Evolutionary conservation across 768 basidiomycete species (phyloP).

Genomic region (Ramaria sp.): DNA sequence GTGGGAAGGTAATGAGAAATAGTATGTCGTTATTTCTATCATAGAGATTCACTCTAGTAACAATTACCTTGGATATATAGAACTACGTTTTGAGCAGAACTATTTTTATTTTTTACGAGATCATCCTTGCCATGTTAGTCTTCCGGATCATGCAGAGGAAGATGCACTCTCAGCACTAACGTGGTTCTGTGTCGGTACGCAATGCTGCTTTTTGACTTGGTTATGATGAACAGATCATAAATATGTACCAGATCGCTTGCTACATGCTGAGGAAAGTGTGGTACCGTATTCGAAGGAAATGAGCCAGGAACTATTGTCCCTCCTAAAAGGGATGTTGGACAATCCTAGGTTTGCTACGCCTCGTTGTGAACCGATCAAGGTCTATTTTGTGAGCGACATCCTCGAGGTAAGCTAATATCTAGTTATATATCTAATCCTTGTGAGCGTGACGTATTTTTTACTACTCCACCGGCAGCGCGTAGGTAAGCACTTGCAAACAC

Average conservation of each 20-base stretch:
- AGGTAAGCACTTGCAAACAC: not conserved
- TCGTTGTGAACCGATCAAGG: constrained; percentile 5
- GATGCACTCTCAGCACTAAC: constrained; percentile 2
- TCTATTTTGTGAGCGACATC: constrained; percentile 2
- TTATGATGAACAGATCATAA: not conserved
- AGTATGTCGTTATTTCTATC: not conserved
- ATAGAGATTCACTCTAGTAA: no score
- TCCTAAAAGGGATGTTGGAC: not conserved
- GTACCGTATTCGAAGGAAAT: constrained; percentile 7
- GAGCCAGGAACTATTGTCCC: constrained; percentile 3
- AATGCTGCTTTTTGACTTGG: not conserved
- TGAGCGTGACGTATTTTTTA: not conserved
- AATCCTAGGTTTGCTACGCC: not conserved
- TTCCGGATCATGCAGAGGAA: constrained; percentile 4
- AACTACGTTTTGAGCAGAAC: not conserved
- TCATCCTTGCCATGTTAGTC: constrained; percentile 3
- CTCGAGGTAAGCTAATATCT: not conserved
- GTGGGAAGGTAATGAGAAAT: not conserved
- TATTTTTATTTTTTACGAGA: constrained; percentile 2
- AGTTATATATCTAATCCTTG: not conserved
- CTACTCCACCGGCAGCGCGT: not conserved
- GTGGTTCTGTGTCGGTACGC: constrained; percentile 1
- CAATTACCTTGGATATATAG: not conserved
- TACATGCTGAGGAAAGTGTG: constrained; percentile 7
- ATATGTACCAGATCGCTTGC: constrained; percentile 1